phyloP scores from a whole-genome alignment of 495 filamentous ascomycete species.

The Eremomyces bilateralis region DNA sequence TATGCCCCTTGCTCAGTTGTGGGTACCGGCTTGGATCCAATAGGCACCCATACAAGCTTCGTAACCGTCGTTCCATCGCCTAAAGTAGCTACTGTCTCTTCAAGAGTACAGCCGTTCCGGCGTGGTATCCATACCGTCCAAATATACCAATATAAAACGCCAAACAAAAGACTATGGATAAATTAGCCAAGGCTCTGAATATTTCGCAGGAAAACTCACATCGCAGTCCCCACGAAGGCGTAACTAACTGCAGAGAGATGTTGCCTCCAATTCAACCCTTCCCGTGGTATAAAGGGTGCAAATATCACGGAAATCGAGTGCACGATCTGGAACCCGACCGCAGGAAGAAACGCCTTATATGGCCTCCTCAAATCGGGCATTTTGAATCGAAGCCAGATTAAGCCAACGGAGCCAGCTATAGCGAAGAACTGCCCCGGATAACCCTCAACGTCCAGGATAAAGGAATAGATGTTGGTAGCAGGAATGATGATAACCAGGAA shows the following conservation, averaged over 20 bases:
- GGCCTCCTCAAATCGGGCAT: slow-evolving; percentile 41
- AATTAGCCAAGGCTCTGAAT: slow-evolving; percentile 5
- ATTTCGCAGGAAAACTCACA: slow-evolving; percentile 29
- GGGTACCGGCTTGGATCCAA: neutral
- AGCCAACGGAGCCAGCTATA: slow-evolving; percentile 34
- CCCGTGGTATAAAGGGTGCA: slow-evolving; percentile 32
- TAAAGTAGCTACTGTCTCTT: slow-evolving; percentile 32
- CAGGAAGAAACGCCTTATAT: slow-evolving; percentile 42
- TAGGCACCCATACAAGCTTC: slow-evolving; percentile 25
- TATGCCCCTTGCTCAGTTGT: neutral
- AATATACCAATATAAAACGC: slow-evolving; percentile 46
- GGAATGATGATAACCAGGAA: slow-evolving; percentile 41
- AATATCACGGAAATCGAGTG: slow-evolving; percentile 27
- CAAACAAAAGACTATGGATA: slow-evolving; percentile 31
- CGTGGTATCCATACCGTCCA: slow-evolving; percentile 43
- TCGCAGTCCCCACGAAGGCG: slow-evolving; percentile 43
- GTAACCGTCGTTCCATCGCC: slow-evolving; percentile 39
- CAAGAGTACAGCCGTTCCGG: slow-evolving; percentile 34
- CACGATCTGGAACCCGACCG: slow-evolving; percentile 25
- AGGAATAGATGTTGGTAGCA: slow-evolving; percentile 44
- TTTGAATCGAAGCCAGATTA: slow-evolving; percentile 38
- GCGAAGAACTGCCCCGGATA: slow-evolving; percentile 43
- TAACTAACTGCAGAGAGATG: slow-evolving; percentile 51
- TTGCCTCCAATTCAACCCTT: slow-evolving; percentile 27
- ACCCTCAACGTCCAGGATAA: slow-evolving; percentile 51